Base-by-base conservation (phyloP, 1,284 basidiomycete genomes). In the Moesziomyces parantarcticus region DNA sequence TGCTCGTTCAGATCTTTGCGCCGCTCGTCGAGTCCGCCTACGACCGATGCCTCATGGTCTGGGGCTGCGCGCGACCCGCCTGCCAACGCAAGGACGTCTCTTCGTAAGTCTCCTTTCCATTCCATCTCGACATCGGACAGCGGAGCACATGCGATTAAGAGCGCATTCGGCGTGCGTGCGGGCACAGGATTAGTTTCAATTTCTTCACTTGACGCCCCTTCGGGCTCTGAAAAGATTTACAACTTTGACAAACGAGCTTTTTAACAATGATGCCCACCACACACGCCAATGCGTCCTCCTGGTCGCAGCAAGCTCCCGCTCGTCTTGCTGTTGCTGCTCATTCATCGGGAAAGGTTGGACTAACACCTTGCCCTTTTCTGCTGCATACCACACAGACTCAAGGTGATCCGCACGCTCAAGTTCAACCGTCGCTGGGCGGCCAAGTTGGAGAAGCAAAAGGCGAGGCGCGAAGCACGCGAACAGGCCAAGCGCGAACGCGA, bases 191-290 rank as follows among this genome's bases (percentile, higher is more conserved):
- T 82, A 82, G 58, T 50, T 50, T 68, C 61, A 79, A 82, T 83
- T 82, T 83, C 81, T 83, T 83, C 81, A 83, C 80, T 83, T 83
- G 81, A 83, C 49, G 60, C 53, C 61, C 58, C 61, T 62, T 56
- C 56, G 64, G 55, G 59, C 52, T 57, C 70, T 78, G 81, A 81
- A 83, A 83, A 63, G 45, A 69, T 66, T 58, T 23, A 66, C 56
- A 69, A 69, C 76, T 82, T 83, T 83, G 80, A 83, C 81, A 77
- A 81, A 22, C 77, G 78, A 80, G 77, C 78, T 80, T 80, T 80
- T 78, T 78, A 80, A 78, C 76, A 74, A 78, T 80, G 78, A 80
- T 80, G 78, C 77, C 76, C 53, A n/a, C 56, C 48, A 20, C 43
- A 21, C 21, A 16, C 21, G 23, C 52, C 29, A 50, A 52, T 59